Base-by-base conservation (phyloP, 2,329 filamentous ascomycete species). In the Penicillium polonicum region DNA sequence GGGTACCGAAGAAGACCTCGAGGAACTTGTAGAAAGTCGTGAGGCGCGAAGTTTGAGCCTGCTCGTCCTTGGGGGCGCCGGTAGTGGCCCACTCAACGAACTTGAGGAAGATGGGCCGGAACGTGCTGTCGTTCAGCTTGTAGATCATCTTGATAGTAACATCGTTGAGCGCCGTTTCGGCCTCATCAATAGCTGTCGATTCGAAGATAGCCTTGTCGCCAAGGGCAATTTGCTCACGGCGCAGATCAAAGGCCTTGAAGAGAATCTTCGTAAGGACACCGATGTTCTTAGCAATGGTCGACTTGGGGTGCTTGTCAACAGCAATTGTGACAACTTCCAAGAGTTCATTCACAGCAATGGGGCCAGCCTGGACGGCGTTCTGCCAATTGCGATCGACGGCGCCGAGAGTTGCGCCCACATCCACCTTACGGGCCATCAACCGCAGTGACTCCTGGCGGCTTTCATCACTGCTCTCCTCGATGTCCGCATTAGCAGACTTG, bases 71-170 rank as follows among this genome's bases (percentile, higher is more conserved):
- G 19, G 87, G 77, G 44, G 89, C 74, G 0, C 81, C 82, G 2
- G 80, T 78, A 19, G 80, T 81, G 0, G 89, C 84, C 89, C 92
- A 97, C 57, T 96, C 91, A 45, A 95, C 82, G n/a, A 97, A 79
- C 63, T 88, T 85, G 17, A 87, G 83, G 78, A 97, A 99, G 61
- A 99, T 86, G 0, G 94, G 95, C 13, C 92, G 84, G 85, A 99
- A 99, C 0, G 89, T 86, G 0, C 89, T 88, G 71, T 99, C 94
- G 76, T 97, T 97, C 60, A 99, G 84, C 80, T 97, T 97, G 80
- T 96, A 91, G 53, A 96, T 89, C 87, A 97, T 94, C 74, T 91
- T 90, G 58, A 99, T 84, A 0, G 88, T 85, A 13, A 89, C 85
- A 10, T 88, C 84, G 70, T 91, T 88, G 64, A 90, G 70, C 12